Evolutionary conservation across 768 basidiomycete species (phyloP).

Genomic region (Lanmaoa pseudosensibilis): DNA sequence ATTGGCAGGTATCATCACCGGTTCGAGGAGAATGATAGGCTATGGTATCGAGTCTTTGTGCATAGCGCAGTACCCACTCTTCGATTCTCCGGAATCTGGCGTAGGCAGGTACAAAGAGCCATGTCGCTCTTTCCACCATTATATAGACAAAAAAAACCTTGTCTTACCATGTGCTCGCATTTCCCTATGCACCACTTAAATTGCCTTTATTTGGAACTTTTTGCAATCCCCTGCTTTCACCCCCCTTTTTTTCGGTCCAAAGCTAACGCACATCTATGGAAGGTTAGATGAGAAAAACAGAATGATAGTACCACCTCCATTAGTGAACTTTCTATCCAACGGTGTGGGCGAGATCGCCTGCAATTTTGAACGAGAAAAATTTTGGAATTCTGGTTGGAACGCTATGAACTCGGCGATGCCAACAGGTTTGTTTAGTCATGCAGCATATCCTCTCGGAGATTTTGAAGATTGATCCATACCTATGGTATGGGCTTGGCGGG

Average conservation of each 20-base stretch:
- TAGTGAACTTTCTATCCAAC: not conserved
- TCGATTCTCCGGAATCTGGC: not conserved
- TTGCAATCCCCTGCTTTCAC: not conserved
- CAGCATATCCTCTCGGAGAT: not conserved
- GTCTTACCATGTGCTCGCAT: not conserved
- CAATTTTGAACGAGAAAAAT: not conserved
- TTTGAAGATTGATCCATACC: not conserved
- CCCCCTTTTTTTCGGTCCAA: not conserved
- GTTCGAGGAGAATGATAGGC: not conserved
- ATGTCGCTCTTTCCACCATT: not conserved
- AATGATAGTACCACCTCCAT: not conserved
- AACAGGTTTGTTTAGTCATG: not conserved
- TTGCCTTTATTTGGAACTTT: not conserved
- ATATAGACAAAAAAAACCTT: not conserved
- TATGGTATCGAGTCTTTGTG: not conserved
- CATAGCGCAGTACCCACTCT: not conserved
- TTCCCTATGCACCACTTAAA: not conserved
- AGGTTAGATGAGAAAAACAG: not conserved
- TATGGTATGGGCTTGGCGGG: not conserved
- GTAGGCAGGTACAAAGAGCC: not conserved
- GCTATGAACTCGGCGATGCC: not conserved
- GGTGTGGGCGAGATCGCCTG: not conserved
- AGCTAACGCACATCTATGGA: not conserved
- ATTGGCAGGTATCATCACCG: not conserved
- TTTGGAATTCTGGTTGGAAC: not conserved